phyloP scores from a whole-genome alignment of 2,329 filamentous ascomycete genomes.

The Cadophora gregata region DNA sequence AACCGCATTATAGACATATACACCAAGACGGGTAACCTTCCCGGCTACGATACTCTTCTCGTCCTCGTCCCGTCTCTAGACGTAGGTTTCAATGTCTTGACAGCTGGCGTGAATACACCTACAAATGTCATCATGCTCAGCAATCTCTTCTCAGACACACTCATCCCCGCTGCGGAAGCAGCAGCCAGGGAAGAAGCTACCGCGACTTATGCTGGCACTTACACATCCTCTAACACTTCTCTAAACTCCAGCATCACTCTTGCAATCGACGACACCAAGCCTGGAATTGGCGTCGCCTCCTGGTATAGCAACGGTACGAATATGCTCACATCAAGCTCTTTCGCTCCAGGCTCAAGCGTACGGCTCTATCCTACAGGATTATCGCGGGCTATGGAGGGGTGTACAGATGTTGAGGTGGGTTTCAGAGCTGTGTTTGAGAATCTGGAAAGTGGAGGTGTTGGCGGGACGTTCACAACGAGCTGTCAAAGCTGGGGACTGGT shows the following conservation, averaged over 20 bases:
- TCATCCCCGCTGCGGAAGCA: conserved; percentile 44
- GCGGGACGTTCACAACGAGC: conserved; percentile 28
- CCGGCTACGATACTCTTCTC: background rate
- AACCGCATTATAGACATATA: conserved; percentile 46
- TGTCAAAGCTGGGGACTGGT: conserved; percentile 33
- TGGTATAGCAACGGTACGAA: conserved; percentile 45
- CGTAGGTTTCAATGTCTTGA: conserved; percentile 40
- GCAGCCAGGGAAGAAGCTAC: conserved; percentile 43
- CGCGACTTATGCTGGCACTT: conserved; percentile 40
- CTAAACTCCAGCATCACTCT: conserved; percentile 27
- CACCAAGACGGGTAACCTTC: conserved; percentile 43
- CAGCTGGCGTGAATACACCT: conserved; percentile 41
- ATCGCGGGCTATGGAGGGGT: conserved; percentile 20
- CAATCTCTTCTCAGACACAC: conserved; percentile 40
- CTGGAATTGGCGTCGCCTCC: conserved; percentile 39
- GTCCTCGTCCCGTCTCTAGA: background rate
- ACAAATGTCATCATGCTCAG: conserved; percentile 31
- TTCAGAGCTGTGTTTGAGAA: conserved; percentile 29
- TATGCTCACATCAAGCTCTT: conserved; percentile 29
- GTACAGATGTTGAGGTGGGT: conserved; percentile 21
- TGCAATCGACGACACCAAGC: conserved; percentile 24
- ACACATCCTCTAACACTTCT: conserved; percentile 22
- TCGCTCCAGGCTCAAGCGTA: conserved; percentile 15
- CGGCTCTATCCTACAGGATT: conserved; percentile 31
- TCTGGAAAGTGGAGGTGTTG: conserved; percentile 13